These are phyloP conservation scores for Phytophthora megakarya DNA, from an alignment of 352 stramenopile genomes.

Conservation along the genomic window DNA sequence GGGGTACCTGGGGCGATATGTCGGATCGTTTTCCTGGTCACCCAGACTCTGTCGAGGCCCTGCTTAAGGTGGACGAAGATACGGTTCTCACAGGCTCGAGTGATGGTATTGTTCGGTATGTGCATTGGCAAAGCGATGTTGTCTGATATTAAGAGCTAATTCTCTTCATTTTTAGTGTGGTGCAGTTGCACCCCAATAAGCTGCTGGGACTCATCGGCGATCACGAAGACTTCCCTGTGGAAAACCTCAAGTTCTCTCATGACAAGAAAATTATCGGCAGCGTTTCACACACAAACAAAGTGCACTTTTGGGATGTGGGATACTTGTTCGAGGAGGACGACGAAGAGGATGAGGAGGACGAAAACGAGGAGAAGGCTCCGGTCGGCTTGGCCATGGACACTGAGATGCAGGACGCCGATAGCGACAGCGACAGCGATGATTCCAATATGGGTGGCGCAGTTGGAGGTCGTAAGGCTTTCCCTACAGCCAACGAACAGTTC, in stretches of 20 bases:
- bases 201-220: slow-evolving; percentile 96
- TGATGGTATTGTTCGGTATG: slow-evolving; percentile 93
- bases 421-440: slow-evolving; percentile 71
- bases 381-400: slow-evolving; percentile 42
- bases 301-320: slow-evolving; percentile 95
- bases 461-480: slow-evolving; percentile 54
- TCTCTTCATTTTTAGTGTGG: slow-evolving; percentile 58
- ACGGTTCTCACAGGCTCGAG: slow-evolving; percentile 96
- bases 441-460: slow-evolving; percentile 44
- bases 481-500: slow-evolving; percentile 78
- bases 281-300: slow-evolving; percentile 93
- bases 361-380: slow-evolving; percentile 54
- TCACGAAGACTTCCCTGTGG: slow-evolving; percentile 96
- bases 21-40: slow-evolving; percentile 95
- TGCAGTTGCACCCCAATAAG: slow-evolving; percentile 96
- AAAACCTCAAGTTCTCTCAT: slow-evolving; percentile 88
- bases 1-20: slow-evolving; percentile 96
- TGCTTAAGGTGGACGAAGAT: slow-evolving; percentile 97
- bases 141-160: background rate
- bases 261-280: slow-evolving; percentile 92
- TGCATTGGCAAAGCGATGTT: slow-evolving; percentile 2
- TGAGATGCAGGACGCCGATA: slow-evolving; percentile 90
- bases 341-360: slow-evolving; percentile 70
- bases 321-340: slow-evolving; percentile 92
- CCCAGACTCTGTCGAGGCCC: slow-evolving; percentile 93